Evolutionary conservation across 75 land plant species (phyloP).

Genomic region (Cupressus sempervirens): DNA sequence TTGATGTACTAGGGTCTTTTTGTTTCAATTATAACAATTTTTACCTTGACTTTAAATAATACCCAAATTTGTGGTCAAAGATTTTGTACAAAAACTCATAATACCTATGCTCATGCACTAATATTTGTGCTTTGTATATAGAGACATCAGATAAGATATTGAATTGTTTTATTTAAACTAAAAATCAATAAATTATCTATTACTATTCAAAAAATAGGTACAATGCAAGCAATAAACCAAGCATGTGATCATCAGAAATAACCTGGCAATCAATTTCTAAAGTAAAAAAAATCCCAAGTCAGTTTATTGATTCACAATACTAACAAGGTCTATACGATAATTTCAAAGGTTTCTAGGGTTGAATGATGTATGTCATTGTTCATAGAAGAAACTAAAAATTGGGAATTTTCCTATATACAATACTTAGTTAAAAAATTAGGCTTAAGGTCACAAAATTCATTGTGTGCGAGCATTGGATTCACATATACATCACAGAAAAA

Average conservation of each 20-base stretch:
- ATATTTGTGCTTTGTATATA: too few species aligned
- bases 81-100: too few species aligned
- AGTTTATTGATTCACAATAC: neutral
- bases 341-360: neutral
- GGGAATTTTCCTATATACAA: neutral
- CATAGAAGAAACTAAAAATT: neutral
- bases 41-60: too few species aligned
- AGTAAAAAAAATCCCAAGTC: neutral
- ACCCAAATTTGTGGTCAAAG: too few species aligned
- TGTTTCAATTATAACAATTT: too few species aligned
- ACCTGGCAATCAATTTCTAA: neutral
- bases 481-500: neutral
- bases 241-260: neutral
- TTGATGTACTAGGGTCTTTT: too few species aligned
- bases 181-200: neutral
- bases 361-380: neutral
- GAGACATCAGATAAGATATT: too few species aligned
- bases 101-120: too few species aligned
- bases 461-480: neutral
- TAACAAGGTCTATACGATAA: neutral
- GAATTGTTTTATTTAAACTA: too few species aligned
- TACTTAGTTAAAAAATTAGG: neutral
- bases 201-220: neutral
- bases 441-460: neutral
- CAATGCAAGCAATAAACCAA: neutral